A percentile compares a stretch with the other conserved stretches of the same genome.
These are phyloP conservation scores for Sarocladium brachiariae DNA, from an alignment of 2,329 filamentous ascomycete genomes.

Conservation along the genomic window DNA sequence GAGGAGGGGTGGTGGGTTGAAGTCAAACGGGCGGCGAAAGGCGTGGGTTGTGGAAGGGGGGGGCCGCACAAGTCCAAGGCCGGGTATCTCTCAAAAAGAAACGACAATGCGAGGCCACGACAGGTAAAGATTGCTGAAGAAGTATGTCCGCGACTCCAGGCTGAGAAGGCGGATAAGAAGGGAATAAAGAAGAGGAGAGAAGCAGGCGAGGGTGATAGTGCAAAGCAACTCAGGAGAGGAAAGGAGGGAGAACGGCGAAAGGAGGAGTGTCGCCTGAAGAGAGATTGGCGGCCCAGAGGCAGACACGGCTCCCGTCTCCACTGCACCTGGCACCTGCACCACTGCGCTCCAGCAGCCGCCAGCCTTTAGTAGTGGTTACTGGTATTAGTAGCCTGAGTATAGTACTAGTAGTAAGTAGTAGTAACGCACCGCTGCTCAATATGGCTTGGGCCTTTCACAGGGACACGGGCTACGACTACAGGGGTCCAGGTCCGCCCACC, in stretches of 20 bases:
- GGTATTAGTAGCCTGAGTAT: too few relatives aligned
- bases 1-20: conserved; percentile 2
- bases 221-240: not conserved
- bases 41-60: not conserved
- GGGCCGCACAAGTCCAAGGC: not conserved
- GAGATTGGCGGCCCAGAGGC: conserved; percentile 3
- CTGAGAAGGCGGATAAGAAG: not conserved
- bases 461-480: too few relatives aligned
- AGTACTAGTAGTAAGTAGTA: not conserved
- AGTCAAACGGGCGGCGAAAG: conserved; percentile 2
- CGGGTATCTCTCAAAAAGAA: conserved; percentile 4
- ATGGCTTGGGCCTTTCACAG: too few relatives aligned
- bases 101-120: conserved; percentile 1
- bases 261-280: not conserved
- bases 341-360: conserved; percentile 8
- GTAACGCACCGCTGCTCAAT: not conserved
- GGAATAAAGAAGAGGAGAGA: not conserved
- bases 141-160: too few relatives aligned
- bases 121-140: not conserved
- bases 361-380: too few relatives aligned
- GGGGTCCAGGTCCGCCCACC: too few relatives aligned
- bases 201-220: conserved; percentile 2
- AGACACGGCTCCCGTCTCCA: conserved; percentile 5
- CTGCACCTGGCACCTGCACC: not conserved
- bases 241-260: not conserved